Base-by-base conservation (phyloP, 495 filamentous ascomycete genomes). In the Xylaria curta region DNA sequence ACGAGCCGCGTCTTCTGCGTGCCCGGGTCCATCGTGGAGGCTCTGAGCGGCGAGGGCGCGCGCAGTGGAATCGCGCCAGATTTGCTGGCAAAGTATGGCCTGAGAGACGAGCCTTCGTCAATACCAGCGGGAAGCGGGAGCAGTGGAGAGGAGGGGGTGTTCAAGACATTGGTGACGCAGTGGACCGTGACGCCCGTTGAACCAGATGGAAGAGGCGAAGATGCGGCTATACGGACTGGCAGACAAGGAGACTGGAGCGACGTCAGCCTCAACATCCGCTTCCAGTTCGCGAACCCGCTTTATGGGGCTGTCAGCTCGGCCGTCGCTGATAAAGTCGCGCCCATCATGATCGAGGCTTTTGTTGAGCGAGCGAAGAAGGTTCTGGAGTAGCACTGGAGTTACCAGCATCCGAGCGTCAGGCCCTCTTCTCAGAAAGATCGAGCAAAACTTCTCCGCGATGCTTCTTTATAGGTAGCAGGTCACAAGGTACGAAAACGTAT, bases 301-400 rank as follows among this genome's bases (percentile, higher is more conserved):
- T 94, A 97, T 86, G 90, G 87, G 68, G 88, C 89, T 28, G 81
- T 97, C 75, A 95, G 94, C 81, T 84, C 89, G 64, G 91, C 91
- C 33, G 87, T 95, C 56, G 93, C 92, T 76, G 93, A 92, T 53
- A 93, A 92, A 82, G 91, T 97, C 76, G 95, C 92, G 31, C 88
- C 87, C 13, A 83, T 92, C 64, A 96, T 99, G 95, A 91, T 99
- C 76, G 89, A 92, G 82, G 96, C 96, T 38, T 99, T 98, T 86
- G 94, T 97, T 85, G 87, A 86, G 83, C 85, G 93, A 78, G 92
- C 93, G 51, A 83, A 84, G 82, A 83, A 71, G 40, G 26, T 66
- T 10, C 54, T 75, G 26, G 74, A 71, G 62, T 77, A 64, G 47
- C 24, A 24, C 28, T 21, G n/a, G 28, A 49, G 17, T 28, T 65